Base-by-base conservation (phyloP, 805 yeast species). In the Candida pseudofarinosa region DNA sequence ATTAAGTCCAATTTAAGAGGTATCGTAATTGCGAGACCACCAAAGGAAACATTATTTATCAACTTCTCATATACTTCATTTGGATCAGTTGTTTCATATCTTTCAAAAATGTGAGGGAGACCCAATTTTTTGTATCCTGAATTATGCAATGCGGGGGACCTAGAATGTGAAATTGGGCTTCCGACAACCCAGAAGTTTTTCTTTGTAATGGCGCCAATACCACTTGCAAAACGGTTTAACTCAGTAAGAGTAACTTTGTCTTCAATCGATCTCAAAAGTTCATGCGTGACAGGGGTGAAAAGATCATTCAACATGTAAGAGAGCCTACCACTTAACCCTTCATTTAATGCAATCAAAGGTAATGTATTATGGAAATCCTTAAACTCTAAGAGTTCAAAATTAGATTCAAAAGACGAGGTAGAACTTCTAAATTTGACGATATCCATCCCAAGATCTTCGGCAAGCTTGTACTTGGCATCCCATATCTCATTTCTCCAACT, bases 21-120 rank as follows among this genome's bases (percentile, higher is more conserved):
- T 58, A 91, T 91, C 1, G 99, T 93, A 5, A 93, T 88, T 4
- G 96, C 90, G 48, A 86, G 80, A n/a, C 99, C 99, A 37, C 98
- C 98, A 55, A 93, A 85, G 26, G 60, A 55, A 6, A 67, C 57
- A 13, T 77, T 62, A 31, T 69, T 58, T 44, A 80, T 67, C 42
- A 89, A 59, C 36, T 74, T 63, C 10, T 71, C 65, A 39, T 71
- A 70, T 19, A 87, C 90, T 38, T 71, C 73, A 2, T 59, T 56
- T 7, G 83, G 87, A 52, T 79, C 76, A 16, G 69, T 71, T 1
- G 96, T 80, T 58, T 88, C 96, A 56, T 78, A 80, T 48, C 73
- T 71, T 13, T 65, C 75, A 57, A 90, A 89, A 3, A 56, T 52
- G 62, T 89, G 81, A 12, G 97, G 96, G 53, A 93, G 71, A 4